Conservation (phyloP, 2,329 filamentous ascomycete genomes). For the Ceratocystis smalleyi region DNA sequence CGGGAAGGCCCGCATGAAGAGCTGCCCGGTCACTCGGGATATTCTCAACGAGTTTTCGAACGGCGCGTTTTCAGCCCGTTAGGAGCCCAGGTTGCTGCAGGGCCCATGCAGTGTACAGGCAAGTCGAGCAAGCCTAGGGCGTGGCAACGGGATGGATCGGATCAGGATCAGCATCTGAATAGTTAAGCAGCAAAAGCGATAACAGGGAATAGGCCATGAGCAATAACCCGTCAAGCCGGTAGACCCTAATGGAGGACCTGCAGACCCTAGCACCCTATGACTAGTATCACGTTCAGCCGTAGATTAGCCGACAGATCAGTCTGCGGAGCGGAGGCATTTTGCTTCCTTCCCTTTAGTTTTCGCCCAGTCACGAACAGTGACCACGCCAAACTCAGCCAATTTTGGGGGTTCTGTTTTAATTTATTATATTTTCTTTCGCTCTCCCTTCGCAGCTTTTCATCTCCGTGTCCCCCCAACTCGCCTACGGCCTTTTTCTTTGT, state of each 20-base stretch:
- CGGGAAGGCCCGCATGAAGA: constrained; percentile 46
- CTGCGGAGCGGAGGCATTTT: background rate
- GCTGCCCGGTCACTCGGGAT: constrained; percentile 55
- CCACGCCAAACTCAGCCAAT: background rate
- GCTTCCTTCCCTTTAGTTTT: background rate
- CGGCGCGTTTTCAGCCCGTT: background rate
- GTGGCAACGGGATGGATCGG: too few relatives aligned
- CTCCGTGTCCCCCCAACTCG: background rate
- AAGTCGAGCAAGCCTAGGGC: background rate
- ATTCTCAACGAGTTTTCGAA: constrained; percentile 50
- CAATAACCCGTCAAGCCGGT: too few relatives aligned
- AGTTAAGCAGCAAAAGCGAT: too few relatives aligned
- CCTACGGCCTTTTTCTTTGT: background rate
- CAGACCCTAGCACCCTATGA: background rate
- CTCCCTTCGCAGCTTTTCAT: background rate
- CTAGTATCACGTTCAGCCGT: background rate
- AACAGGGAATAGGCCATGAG: too few relatives aligned
- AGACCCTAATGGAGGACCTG: too few relatives aligned
- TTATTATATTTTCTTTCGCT: background rate
- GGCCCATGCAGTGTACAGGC: background rate
- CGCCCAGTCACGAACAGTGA: background rate
- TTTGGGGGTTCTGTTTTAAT: background rate
- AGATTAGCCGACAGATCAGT: background rate
- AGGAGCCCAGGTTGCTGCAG: background rate
- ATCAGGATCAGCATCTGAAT: too few relatives aligned